phyloP scores from a whole-genome alignment of 148 eudicot genomes.

The Pouteria glomerata region DNA sequence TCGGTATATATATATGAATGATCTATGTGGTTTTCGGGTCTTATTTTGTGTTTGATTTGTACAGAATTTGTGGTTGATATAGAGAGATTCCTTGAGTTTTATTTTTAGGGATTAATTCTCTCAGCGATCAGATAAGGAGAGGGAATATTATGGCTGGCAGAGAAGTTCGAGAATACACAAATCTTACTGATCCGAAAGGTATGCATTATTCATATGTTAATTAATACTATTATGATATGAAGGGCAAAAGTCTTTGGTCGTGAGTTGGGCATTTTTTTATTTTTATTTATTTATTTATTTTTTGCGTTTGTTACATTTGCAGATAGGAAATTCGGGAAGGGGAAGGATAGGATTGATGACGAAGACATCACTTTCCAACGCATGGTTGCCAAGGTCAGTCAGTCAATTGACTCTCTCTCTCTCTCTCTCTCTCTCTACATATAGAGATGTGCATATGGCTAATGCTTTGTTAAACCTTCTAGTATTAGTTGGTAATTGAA shows the following conservation, averaged over 20 bases:
- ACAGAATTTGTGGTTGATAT: too few relatives aligned
- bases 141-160: constrained; percentile 71
- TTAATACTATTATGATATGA: too few relatives aligned
- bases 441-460: too few relatives aligned
- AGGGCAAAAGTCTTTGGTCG: neutral
- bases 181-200: constrained; percentile 96
- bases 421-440: too few relatives aligned
- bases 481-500: neutral
- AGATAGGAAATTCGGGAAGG: constrained; percentile 82
- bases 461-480: neutral
- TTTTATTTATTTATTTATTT: too few relatives aligned
- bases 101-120: too few relatives aligned
- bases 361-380: constrained; percentile 93
- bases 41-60: too few relatives aligned
- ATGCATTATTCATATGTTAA: neutral
- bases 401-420: constrained; percentile 34
- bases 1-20: too few relatives aligned
- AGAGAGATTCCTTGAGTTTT: too few relatives aligned
- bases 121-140: too few relatives aligned
- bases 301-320: constrained; percentile 7
- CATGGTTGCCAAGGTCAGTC: constrained; percentile 99
- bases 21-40: too few relatives aligned
- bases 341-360: constrained; percentile 80
- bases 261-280: neutral
- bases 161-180: constrained; percentile 95